Evolutionary conservation across 805 yeast genomes (phyloP).

Genomic region (Cyberlindnera amylophila): DNA sequence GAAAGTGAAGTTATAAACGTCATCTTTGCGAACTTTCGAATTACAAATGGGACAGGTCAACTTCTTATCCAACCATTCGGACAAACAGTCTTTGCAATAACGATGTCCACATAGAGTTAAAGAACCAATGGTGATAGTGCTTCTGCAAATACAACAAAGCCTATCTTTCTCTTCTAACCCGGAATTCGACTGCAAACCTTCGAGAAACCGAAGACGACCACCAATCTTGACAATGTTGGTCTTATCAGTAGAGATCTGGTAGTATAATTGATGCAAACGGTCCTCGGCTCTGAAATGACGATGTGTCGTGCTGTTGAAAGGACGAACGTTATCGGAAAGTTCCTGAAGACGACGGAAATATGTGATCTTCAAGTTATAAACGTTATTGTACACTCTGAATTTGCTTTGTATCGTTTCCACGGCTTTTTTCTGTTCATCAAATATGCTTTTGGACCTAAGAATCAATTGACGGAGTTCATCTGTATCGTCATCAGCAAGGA

Average conservation of each 20-base stretch:
- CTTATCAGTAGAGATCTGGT: not conserved
- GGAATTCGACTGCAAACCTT: slow-evolving; percentile 6
- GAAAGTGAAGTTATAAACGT: slow-evolving; percentile 68
- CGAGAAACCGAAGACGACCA: slow-evolving; percentile 40
- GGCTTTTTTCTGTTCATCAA: slow-evolving; percentile 32
- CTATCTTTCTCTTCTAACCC: slow-evolving; percentile 26
- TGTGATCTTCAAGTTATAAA: slow-evolving; percentile 75
- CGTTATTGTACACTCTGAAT: slow-evolving; percentile 50
- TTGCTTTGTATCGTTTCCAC: slow-evolving; percentile 35
- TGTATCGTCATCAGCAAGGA: slow-evolving; percentile 1
- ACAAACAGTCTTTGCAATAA: slow-evolving; percentile 79
- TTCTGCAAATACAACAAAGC: slow-evolving; percentile 76
- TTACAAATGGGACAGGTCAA: slow-evolving; percentile 82
- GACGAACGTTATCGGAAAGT: slow-evolving; percentile 76
- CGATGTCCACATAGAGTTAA: slow-evolving; percentile 90
- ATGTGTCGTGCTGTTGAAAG: slow-evolving; percentile 36
- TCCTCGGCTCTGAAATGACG: not conserved
- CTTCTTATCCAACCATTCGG: slow-evolving; percentile 61
- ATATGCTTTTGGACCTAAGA: slow-evolving; percentile 24
- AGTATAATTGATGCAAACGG: too few relatives aligned
- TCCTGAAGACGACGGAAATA: slow-evolving; percentile 84
- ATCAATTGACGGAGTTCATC: slow-evolving; percentile 5
- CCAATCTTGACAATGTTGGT: slow-evolving; percentile 24
- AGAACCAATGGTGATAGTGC: slow-evolving; percentile 67
- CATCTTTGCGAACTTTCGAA: slow-evolving; percentile 39